A percentile compares a stretch with the other conserved stretches of the same genome.
Conservation (phyloP, 768 basidiomycete species). For the Naganishia kalamii region DNA sequence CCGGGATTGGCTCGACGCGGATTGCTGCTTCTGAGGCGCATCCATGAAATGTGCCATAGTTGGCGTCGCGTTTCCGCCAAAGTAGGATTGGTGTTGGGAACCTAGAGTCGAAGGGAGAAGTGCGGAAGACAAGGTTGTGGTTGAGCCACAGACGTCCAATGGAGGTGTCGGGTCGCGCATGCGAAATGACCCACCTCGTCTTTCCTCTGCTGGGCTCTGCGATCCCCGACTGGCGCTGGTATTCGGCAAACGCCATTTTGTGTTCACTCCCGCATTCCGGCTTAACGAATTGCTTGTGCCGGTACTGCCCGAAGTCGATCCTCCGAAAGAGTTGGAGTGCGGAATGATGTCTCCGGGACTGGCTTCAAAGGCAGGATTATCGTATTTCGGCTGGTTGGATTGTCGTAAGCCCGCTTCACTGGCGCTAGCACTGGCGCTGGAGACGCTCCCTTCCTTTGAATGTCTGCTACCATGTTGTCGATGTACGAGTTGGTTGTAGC, state of each 20-base stretch:
- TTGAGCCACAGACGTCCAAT: slow-evolving; percentile 9
- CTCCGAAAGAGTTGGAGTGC: not conserved
- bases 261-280: not conserved
- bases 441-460: slow-evolving; percentile 39
- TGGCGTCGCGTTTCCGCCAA: slow-evolving; percentile 18
- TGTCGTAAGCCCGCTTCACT: slow-evolving; percentile 5
- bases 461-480: slow-evolving; percentile 27
- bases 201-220: slow-evolving; percentile 21
- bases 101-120: slow-evolving; percentile 2
- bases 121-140: not conserved
- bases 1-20: not conserved
- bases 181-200: slow-evolving; percentile 5
- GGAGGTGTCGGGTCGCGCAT: not conserved
- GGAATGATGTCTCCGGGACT: not conserved
- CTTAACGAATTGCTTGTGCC: not conserved
- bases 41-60: slow-evolving; percentile 10
- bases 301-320: not conserved
- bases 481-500: not conserved
- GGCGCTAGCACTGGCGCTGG: slow-evolving; percentile 35
- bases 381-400: slow-evolving; percentile 5
- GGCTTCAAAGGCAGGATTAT: not conserved
- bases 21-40: not conserved
- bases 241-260: slow-evolving; percentile 20
- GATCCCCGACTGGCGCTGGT: slow-evolving; percentile 22
- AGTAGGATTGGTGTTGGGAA: not conserved